Percentiles rank a stretch among this genome's conserved stretches.
These are phyloP conservation scores for Psophocarpus tetragonolobus DNA, from an alignment of 306 rosid genomes.

Conservation along the genomic window DNA sequence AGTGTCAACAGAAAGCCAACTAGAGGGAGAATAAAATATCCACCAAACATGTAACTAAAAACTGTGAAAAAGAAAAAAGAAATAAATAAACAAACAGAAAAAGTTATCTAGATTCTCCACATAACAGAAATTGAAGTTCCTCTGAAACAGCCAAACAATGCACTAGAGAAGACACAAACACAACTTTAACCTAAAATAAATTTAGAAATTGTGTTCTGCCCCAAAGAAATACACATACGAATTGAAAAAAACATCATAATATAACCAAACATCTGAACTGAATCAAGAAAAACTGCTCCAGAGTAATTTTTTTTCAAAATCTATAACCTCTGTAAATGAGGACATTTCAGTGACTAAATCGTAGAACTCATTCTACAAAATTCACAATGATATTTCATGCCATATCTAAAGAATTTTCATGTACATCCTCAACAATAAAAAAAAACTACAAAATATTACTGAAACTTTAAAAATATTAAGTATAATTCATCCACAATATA, in stretches of 20 bases:
- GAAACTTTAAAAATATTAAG: neutral
- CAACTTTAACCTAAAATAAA: neutral
- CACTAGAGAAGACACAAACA: neutral
- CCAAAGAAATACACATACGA: neutral
- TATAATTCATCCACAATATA: conserved; percentile 1
- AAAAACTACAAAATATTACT: conserved; percentile 1
- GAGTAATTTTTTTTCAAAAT: neutral
- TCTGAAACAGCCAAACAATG: neutral
- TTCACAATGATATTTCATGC: neutral
- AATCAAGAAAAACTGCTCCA: neutral
- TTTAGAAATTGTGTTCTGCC: neutral
- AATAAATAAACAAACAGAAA: neutral
- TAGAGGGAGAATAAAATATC: neutral
- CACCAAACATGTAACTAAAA: conserved; percentile 9
- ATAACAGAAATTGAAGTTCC: neutral
- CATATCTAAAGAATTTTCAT: neutral
- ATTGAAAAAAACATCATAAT: neutral
- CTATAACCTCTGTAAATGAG: neutral
- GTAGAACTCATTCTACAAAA: neutral
- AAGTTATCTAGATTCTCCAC: neutral
- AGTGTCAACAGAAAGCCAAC: neutral
- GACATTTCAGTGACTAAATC: neutral
- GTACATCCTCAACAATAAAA: neutral
- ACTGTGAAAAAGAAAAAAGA: neutral
- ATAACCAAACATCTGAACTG: neutral